phyloP scores from a whole-genome alignment of 345 rosid genomes.

The Populus deltoides region DNA sequence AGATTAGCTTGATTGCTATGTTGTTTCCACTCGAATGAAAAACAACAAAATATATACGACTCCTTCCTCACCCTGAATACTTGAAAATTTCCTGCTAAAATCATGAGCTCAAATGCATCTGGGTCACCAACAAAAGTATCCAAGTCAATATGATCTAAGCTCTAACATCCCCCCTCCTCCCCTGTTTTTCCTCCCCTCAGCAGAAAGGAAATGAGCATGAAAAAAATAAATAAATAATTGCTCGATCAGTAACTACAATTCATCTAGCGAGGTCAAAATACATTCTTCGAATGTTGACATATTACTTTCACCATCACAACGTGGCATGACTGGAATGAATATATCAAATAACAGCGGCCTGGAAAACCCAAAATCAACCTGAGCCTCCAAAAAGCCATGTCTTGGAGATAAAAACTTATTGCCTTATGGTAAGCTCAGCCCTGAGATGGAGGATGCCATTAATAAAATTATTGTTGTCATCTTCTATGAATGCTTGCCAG shows the following conservation, averaged over 20 bases:
- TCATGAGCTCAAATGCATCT: too few species aligned
- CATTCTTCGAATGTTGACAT: not conserved
- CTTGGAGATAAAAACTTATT: slow-evolving; percentile 12
- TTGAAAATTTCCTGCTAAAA: too few species aligned
- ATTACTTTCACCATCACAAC: not conserved
- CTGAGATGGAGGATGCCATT: slow-evolving; percentile 71
- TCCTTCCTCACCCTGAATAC: too few species aligned
- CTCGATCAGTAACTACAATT: not conserved
- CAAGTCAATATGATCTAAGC: not conserved
- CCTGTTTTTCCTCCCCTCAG: not conserved
- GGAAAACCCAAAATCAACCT: not conserved
- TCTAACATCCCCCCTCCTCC: not conserved
- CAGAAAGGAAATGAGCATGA: not conserved
- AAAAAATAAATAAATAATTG: not conserved
- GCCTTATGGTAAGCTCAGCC: slow-evolving; percentile 73
- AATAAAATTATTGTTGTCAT: slow-evolving; percentile 59
- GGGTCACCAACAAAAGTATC: too few species aligned
- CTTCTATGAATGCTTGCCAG: slow-evolving; percentile 59
- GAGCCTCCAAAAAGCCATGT: not conserved
- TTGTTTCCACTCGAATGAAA: not conserved
- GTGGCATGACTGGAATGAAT: not conserved
- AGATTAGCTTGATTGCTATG: not conserved
- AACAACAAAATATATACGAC: too few species aligned
- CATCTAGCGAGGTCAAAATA: not conserved
- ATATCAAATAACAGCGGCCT: not conserved